Conservation (phyloP, 192 early-diverging fungal species). For the Backusella parvicylindrica region DNA sequence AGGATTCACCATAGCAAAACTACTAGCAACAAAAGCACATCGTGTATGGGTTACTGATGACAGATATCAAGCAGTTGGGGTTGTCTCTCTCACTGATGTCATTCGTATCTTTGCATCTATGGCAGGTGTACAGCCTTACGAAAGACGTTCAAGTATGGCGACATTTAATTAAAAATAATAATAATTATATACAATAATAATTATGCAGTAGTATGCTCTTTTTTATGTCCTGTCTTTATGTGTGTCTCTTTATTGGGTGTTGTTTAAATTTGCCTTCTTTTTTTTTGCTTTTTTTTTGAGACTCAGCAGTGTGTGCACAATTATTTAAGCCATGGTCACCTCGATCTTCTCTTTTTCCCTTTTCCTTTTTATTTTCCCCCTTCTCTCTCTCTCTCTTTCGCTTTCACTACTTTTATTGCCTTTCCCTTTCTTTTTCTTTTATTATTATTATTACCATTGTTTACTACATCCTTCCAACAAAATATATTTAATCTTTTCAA, state of each 20-base stretch:
- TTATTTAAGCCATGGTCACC: constrained; percentile 11
- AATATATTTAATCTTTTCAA: background rate
- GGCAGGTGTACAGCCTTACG: background rate
- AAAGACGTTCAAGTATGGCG: background rate
- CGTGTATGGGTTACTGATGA: constrained; percentile 75
- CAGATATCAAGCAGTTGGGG: constrained; percentile 50
- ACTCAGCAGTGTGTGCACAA: background rate
- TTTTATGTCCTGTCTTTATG: background rate
- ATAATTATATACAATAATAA: background rate
- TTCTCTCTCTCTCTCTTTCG: background rate
- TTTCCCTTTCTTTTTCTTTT: too few species aligned
- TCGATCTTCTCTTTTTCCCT: background rate
- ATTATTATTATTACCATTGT: background rate
- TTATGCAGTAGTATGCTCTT: background rate
- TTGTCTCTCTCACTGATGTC: constrained; percentile 77
- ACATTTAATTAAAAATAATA: background rate
- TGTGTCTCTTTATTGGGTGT: background rate
- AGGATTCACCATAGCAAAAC: constrained; percentile 65
- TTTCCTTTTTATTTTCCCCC: background rate
- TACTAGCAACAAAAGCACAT: constrained; percentile 76
- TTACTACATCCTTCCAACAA: background rate
- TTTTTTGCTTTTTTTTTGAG: background rate
- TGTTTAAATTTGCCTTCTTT: background rate
- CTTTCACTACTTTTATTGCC: background rate
- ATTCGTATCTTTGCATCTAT: constrained; percentile 36